Base-by-base conservation (phyloP, 495 filamentous ascomycete species). In the Penicillium samsonianum region DNA sequence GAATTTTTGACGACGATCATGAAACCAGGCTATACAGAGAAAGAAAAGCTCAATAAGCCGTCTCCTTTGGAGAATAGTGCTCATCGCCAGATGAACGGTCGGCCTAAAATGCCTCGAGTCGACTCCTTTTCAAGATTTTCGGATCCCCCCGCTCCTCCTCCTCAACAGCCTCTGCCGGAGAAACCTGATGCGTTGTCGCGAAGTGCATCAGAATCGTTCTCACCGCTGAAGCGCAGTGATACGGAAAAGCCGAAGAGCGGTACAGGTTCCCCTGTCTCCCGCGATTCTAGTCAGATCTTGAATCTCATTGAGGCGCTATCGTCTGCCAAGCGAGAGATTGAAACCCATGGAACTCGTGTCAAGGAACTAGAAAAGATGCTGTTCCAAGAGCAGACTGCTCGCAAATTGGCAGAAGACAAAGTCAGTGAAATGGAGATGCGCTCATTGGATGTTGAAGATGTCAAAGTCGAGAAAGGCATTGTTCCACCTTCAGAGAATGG, bases 81-180 rank as follows among this genome's bases (percentile, higher is more conserved):
- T 31, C 62, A 68, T 51, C 73, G 72, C 38, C 76, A 77, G 52
- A 52, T 76, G 11, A 78, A 81, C 38, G 79, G 78, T 46, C 61
- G 70, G 49, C 71, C 76, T 11, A 73, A 74, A 82, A 81, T 79
- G 74, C 84, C 67, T 82, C 89, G 72, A 67, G 83, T 70, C 70
- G 77, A 80, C 62, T 73, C 74, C 10, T 72, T 80, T 44, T 81
- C 79, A 0, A 67, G 90, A 43, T 96, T 96, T 59, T 93, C 90
- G 3, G 91, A 96, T 55, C 92, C 92, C 19, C 92, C 91, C 9
- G 90, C 91, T 17, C 94, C 93, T 26, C 92, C 94, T 16, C 93
- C 93, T 12, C 89, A 93, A 64, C 92, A 96, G 64, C 90, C 92
- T 16, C 75, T 96, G 0, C 92, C 92, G 6, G 91, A 95, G 63